A percentile compares a stretch with the other conserved stretches of the same genome.
Evolutionary conservation across 139 green algal genomes (phyloP).

Genomic region (Edaphochlamys debaryana): DNA sequence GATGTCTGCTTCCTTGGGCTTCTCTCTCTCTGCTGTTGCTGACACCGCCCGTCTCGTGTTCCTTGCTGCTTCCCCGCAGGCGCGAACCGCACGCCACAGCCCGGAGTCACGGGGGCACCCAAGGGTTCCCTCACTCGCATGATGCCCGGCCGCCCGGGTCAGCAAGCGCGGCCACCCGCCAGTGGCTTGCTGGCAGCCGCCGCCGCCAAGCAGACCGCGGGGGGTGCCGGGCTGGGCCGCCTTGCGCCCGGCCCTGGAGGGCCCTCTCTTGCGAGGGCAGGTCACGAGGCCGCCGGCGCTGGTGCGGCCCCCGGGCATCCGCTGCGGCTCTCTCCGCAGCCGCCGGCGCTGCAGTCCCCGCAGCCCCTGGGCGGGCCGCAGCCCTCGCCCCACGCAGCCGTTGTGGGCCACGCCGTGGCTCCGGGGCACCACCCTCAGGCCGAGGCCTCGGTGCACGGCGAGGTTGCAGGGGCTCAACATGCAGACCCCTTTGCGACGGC

Average conservation of each 20-base stretch:
- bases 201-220: not conserved
- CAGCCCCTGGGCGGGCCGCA: not conserved
- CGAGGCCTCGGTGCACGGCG: too few relatives aligned
- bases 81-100: not conserved
- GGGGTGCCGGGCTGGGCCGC: too few relatives aligned
- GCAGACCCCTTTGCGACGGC: not conserved
- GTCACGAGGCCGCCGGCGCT: too few relatives aligned
- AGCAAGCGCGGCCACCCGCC: not conserved
- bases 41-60: too few relatives aligned
- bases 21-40: too few relatives aligned
- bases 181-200: not conserved
- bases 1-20: too few relatives aligned
- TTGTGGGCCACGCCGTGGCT: too few relatives aligned
- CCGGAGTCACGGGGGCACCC: not conserved
- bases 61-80: not conserved
- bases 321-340: not conserved
- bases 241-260: not conserved
- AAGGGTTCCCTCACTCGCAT: conserved; percentile 34
- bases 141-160: conserved; percentile 15
- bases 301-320: too few relatives aligned
- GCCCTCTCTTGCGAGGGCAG: too few relatives aligned
- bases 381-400: too few relatives aligned
- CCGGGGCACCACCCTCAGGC: too few relatives aligned
- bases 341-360: not conserved
- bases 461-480: too few relatives aligned